Percentiles rank a stretch among this genome's conserved stretches.
phyloP scores from a whole-genome alignment of 2,329 filamentous ascomycete genomes.

The Penicillium olsonii region DNA sequence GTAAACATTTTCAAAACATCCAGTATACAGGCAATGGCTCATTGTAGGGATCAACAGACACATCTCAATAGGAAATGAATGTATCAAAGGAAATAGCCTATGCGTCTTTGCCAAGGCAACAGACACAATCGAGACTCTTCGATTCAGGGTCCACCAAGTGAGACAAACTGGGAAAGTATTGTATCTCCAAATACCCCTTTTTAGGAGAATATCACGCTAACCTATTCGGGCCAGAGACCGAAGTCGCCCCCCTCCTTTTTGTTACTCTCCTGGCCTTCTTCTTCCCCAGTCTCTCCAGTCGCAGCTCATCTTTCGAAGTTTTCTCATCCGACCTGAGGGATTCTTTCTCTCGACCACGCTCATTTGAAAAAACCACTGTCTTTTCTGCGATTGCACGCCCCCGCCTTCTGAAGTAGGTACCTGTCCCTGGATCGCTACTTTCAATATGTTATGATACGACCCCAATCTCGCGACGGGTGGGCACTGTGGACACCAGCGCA shows the following conservation, averaged over 20 bases:
- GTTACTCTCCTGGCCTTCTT: conserved; percentile 24
- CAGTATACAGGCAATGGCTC: too few relatives aligned
- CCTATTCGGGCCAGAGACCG: conserved; percentile 13
- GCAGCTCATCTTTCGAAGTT: conserved; percentile 24
- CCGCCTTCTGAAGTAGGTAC: conserved; percentile 34
- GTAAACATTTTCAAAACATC: conserved; percentile 21
- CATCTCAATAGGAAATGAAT: background rate
- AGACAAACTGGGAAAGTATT: conserved; percentile 1
- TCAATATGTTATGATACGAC: background rate
- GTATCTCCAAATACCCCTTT: conserved; percentile 8
- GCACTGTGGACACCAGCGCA: background rate
- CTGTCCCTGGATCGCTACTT: background rate
- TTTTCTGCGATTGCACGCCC: conserved; percentile 31
- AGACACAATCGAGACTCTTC: conserved; percentile 3
- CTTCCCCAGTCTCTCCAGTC: conserved; percentile 20
- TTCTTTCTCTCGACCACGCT: conserved; percentile 42
- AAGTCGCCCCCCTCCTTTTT: conserved; percentile 16
- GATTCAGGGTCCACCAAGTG: conserved; percentile 7
- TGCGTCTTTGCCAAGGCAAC: conserved; percentile 4
- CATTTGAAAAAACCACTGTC: conserved; percentile 37
- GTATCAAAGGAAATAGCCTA: background rate
- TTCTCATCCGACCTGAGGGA: conserved; percentile 45
- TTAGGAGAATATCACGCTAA: conserved; percentile 8
- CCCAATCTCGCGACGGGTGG: background rate
- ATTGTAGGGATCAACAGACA: background rate